A percentile compares a stretch with the other conserved stretches of the same genome.
These are phyloP conservation scores for Venturiaceae sp. DNA, from an alignment of 2,329 filamentous ascomycete genomes.

Conservation along the genomic window DNA sequence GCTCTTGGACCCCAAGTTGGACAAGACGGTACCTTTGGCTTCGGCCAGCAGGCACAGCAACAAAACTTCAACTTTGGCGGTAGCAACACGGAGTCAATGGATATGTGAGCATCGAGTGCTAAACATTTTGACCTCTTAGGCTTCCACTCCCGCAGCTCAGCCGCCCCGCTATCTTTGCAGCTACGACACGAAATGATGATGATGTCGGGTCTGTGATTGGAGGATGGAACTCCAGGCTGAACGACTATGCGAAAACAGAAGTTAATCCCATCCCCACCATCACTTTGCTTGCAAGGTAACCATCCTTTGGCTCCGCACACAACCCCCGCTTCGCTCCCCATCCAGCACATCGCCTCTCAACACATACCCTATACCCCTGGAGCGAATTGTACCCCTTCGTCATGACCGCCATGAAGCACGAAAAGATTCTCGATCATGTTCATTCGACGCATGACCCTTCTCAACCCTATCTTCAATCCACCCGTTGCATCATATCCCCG, in stretches of 20 bases:
- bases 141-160: not conserved
- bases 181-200: not conserved
- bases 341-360: conserved; percentile 6
- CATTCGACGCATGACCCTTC: not conserved
- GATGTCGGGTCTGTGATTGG: not conserved
- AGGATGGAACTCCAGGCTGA: not conserved
- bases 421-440: not conserved
- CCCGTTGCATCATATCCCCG: conserved; percentile 2
- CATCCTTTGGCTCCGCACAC: conserved; percentile 10
- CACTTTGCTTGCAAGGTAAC: not conserved
- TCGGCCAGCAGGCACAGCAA: conserved; percentile 53
- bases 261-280: not conserved
- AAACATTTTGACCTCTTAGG: not conserved
- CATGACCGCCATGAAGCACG: conserved; percentile 19
- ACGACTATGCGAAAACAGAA: not conserved
- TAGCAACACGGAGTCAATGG: conserved; percentile 8
- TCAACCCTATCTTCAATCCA: not conserved
- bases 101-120: conserved; percentile 16
- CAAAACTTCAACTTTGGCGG: conserved; percentile 7
- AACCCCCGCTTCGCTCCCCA: conserved; percentile 2
- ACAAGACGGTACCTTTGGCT: conserved; percentile 64
- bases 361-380: conserved; percentile 10
- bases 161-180: too few species aligned
- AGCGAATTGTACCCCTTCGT: conserved; percentile 19
- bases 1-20: conserved; percentile 64